Percentiles rank a stretch among this genome's conserved stretches.
Conservation (phyloP, 305 asterid species). For the Galium porrigens region DNA sequence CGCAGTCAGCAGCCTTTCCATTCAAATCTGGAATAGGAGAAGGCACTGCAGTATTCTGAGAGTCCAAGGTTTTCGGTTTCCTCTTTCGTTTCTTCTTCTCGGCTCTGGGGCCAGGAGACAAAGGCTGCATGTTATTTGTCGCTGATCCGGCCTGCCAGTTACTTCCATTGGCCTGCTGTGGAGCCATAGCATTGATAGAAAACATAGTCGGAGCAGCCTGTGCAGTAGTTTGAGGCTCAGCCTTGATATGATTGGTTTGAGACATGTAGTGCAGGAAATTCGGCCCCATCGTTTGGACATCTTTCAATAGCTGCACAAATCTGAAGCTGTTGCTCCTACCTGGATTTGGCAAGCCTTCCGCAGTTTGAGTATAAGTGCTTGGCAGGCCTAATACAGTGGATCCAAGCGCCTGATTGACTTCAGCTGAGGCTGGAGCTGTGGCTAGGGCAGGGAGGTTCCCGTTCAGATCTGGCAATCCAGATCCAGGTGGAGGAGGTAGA, state of each 20-base stretch:
- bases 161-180: conserved; percentile 14
- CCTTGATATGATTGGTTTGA: conserved; percentile 14
- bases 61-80: conserved; percentile 20
- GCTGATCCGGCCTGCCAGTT: conserved; percentile 19
- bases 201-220: conserved; percentile 14
- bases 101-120: conserved; percentile 16
- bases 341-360: conserved; percentile 12
- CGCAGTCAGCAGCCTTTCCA: conserved; percentile 22
- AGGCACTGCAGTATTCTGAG: conserved; percentile 14
- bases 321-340: conserved; percentile 12
- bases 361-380: conserved; percentile 12
- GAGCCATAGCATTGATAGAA: conserved; percentile 12
- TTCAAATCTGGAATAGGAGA: conserved; percentile 56
- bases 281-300: conserved; percentile 15
- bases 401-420: conserved; percentile 23
- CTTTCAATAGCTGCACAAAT: conserved; percentile 23
- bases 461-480: conserved; percentile 33
- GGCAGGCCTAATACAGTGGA: conserved; percentile 16
- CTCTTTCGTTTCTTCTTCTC: conserved; percentile 30
- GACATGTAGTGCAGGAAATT: conserved; percentile 16
- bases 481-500: conserved; percentile 6
- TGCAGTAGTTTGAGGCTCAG: conserved; percentile 12
- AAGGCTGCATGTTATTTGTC: conserved; percentile 17
- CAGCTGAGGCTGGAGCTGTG: conserved; percentile 13
- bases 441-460: conserved; percentile 17